Evolutionary conservation across 306 rosid genomes (phyloP).

Genomic region (Cyamopsis tetragonoloba): DNA sequence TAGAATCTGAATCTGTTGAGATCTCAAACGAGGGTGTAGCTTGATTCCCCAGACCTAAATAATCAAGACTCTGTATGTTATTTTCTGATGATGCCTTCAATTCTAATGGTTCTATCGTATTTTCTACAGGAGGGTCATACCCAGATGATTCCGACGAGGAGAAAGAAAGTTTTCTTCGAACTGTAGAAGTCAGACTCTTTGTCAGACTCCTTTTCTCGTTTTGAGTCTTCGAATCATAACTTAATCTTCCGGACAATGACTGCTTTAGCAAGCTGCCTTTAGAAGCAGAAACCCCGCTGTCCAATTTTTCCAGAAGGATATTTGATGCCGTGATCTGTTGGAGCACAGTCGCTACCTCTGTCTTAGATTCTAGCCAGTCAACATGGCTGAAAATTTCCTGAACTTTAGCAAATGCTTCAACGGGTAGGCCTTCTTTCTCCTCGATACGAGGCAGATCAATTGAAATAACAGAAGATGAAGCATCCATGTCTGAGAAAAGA

Average conservation of each 20-base stretch:
- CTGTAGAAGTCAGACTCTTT: not conserved
- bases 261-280: slow-evolving; percentile 36
- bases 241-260: slow-evolving; percentile 35
- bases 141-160: slow-evolving; percentile 1
- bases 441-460: slow-evolving; percentile 63
- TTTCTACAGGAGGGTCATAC: not conserved
- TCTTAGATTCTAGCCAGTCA: slow-evolving; percentile 78
- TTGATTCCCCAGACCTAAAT: slow-evolving; percentile 18
- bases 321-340: slow-evolving; percentile 59
- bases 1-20: slow-evolving; percentile 24
- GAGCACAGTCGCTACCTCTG: slow-evolving; percentile 59
- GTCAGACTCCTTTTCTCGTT: not conserved
- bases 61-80: slow-evolving; percentile 13
- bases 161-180: not conserved
- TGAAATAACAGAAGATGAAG: slow-evolving; percentile 58
- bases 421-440: slow-evolving; percentile 90
- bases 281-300: slow-evolving; percentile 37
- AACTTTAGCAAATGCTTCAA: slow-evolving; percentile 90
- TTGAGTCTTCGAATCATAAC: slow-evolving; percentile 8
- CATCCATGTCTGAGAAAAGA: slow-evolving; percentile 93
- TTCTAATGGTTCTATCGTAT: slow-evolving; percentile 23
- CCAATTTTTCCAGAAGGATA: slow-evolving; percentile 45
- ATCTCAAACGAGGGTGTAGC: slow-evolving; percentile 23
- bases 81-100: slow-evolving; percentile 14
- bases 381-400: slow-evolving; percentile 84